These are phyloP conservation scores for Penicillium sp. DNA, from an alignment of 2,329 filamentous ascomycete species.

Conservation along the genomic window DNA sequence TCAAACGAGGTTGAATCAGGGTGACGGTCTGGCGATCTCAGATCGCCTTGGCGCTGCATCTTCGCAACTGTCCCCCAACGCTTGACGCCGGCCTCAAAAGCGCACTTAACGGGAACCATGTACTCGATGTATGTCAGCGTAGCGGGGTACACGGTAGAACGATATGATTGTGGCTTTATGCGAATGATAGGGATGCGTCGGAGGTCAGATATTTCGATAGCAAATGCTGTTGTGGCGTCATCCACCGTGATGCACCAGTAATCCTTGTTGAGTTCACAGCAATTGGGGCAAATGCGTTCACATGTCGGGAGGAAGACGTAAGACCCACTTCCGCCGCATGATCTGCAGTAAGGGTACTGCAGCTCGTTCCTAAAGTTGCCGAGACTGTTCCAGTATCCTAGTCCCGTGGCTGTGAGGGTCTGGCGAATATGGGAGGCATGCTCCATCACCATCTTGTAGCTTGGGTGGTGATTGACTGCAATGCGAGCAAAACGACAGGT, in stretches of 20 bases:
- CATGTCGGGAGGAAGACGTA: conserved; percentile 9
- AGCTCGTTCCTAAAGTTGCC: conserved; percentile 7
- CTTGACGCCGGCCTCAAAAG: background rate
- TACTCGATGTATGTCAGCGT: background rate
- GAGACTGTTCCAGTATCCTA: background rate
- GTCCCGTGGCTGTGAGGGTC: background rate
- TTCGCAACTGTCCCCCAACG: background rate
- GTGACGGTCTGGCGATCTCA: background rate
- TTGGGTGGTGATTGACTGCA: background rate
- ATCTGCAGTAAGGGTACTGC: conserved; percentile 6
- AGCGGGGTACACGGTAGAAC: background rate
- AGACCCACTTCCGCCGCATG: conserved; percentile 4
- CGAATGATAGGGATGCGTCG: background rate
- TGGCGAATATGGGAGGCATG: background rate
- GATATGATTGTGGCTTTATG: background rate
- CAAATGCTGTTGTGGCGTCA: conserved; percentile 1
- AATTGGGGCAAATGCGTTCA: conserved; percentile 13
- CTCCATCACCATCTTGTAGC: background rate
- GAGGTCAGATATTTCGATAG: background rate
- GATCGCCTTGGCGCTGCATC: background rate
- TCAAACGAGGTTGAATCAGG: background rate
- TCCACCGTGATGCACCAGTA: conserved; percentile 2
- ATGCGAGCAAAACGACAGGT: background rate
- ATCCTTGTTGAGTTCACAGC: conserved; percentile 1
- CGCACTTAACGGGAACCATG: background rate